Conservation (phyloP, 495 filamentous ascomycete species). For the Stereocaulon alpinum region DNA sequence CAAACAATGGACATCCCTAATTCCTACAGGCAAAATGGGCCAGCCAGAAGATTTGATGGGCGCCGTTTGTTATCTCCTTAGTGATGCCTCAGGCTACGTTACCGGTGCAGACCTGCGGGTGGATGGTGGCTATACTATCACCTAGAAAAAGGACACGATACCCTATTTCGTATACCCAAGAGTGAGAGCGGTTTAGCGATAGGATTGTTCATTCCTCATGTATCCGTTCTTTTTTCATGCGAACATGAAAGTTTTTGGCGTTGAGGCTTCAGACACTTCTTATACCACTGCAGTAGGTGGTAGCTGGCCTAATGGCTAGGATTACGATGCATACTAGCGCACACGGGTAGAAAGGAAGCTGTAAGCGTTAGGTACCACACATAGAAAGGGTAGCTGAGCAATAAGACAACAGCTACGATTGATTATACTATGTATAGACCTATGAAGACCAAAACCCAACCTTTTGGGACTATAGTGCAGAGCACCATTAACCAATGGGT, state of each 20-base stretch:
- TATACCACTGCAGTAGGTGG: background rate
- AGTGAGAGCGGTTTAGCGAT: background rate
- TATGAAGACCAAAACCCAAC: too few relatives aligned
- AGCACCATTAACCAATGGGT: too few relatives aligned
- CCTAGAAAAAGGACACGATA: conserved; percentile 32
- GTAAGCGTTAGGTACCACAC: background rate
- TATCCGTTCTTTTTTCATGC: background rate
- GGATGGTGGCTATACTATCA: conserved; percentile 85
- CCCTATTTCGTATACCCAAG: too few relatives aligned
- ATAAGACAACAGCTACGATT: background rate
- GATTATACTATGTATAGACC: too few relatives aligned
- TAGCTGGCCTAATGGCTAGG: background rate
- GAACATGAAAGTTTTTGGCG: conserved; percentile 1
- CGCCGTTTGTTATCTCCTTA: conserved; percentile 78
- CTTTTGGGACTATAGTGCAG: too few relatives aligned
- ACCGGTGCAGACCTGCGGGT: conserved; percentile 85
- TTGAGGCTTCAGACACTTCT: background rate
- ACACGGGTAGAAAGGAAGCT: background rate
- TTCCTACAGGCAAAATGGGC: conserved; percentile 87
- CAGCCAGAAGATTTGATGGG: conserved; percentile 88
- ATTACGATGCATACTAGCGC: too few relatives aligned
- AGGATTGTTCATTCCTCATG: background rate
- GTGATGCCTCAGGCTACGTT: conserved; percentile 75
- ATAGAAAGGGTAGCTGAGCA: background rate
- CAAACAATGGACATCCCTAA: conserved; percentile 79